A percentile compares a stretch with the other conserved stretches of the same genome.
Evolutionary conservation across 257 asterid genomes (phyloP).

Genomic region (Solanum paucissectum): DNA sequence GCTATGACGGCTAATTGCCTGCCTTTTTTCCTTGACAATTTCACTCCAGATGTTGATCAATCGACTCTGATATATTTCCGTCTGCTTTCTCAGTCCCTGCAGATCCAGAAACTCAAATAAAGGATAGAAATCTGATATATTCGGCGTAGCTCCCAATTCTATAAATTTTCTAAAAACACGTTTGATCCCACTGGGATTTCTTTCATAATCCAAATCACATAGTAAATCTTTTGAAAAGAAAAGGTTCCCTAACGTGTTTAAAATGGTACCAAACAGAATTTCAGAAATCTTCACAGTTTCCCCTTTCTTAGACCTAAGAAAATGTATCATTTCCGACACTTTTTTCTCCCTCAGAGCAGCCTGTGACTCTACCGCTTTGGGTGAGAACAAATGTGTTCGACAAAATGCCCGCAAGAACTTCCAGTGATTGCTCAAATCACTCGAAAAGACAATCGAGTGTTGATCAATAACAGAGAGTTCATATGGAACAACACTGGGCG

Average conservation of each 20-base stretch:
- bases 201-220: constrained; percentile 4
- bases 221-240: not conserved
- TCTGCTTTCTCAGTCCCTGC: constrained; percentile 26
- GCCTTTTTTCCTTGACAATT: no score
- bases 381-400: no score
- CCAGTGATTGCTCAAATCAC: no score
- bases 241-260: not conserved
- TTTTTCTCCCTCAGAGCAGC: no score
- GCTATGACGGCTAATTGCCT: not conserved
- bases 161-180: constrained; percentile 7
- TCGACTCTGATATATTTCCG: not conserved
- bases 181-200: not conserved
- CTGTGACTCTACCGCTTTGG: no score
- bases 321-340: no score
- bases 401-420: no score
- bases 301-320: no score
- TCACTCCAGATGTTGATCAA: constrained; percentile 6
- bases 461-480: no score
- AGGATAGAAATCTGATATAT: constrained; percentile 31
- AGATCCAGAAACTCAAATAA: constrained; percentile 14
- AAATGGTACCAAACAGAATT: no score
- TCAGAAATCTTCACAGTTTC: no score
- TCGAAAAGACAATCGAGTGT: no score
- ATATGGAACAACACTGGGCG: not conserved
- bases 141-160: constrained; percentile 4